These are phyloP conservation scores for Monosporascus cannonballus DNA, from an alignment of 2,329 filamentous ascomycete genomes.

Conservation along the genomic window DNA sequence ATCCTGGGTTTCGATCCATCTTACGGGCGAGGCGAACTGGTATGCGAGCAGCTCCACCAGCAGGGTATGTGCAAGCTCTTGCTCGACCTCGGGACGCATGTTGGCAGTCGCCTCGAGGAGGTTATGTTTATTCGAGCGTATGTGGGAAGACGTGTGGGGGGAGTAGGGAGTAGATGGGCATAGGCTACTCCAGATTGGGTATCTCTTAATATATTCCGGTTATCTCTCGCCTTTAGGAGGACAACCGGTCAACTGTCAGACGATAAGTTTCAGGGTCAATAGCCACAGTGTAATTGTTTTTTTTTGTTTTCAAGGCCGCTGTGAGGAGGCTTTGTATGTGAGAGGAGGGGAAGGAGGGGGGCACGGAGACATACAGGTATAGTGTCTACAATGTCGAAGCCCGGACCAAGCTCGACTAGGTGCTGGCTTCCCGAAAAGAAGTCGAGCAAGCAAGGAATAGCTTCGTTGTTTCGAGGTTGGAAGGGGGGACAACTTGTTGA, in stretches of 20 bases:
- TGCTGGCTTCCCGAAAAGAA: background rate
- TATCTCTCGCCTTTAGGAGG: background rate
- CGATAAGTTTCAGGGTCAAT: background rate
- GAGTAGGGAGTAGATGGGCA: conserved; percentile 1
- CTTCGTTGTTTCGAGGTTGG: background rate
- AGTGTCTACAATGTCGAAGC: background rate
- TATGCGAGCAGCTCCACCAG: conserved; percentile 98
- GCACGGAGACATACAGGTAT: background rate
- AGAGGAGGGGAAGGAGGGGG: background rate
- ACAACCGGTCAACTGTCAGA: background rate
- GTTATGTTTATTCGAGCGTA: conserved; percentile 5
- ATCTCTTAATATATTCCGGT: background rate
- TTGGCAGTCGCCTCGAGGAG: conserved; percentile 29
- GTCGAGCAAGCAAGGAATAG: background rate
- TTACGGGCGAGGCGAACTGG: conserved; percentile 95
- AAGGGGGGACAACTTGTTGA: background rate
- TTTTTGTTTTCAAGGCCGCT: background rate
- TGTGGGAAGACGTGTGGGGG: conserved; percentile 2
- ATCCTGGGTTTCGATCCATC: conserved; percentile 99
- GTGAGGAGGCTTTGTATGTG: background rate
- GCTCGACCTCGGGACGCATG: conserved; percentile 98
- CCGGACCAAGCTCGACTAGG: background rate
- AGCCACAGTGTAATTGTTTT: background rate
- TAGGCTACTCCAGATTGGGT: background rate
- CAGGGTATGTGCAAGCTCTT: conserved; percentile 96